Evolutionary conservation across 2,329 filamentous ascomycete species (phyloP), one percentile per base, ranked within the genome.

Genomic region (Phymatotrichopsis omnivora): DNA sequence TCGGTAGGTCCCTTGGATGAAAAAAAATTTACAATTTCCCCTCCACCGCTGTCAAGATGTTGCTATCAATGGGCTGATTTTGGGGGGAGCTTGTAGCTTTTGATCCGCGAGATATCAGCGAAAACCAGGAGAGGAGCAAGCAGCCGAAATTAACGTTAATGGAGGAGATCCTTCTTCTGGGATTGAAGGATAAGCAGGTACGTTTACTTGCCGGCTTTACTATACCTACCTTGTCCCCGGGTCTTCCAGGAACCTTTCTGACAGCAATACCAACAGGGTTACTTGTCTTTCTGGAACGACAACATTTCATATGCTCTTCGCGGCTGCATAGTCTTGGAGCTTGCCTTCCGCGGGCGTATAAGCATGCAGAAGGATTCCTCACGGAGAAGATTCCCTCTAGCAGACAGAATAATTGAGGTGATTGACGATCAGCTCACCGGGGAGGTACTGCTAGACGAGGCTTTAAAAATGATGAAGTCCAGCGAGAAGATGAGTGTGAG

Each of bases 401-500:
- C 89, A 57, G 91, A 98, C 67, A 78, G 91, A 57, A 73, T 91
- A 58, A 95, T 98, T 65, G 91, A 98, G 68, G 91, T 98, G 55
- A 78, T 96, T 62, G 91, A 98, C 66, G 89, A 95, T 63, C 89
- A 86, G 49, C 73, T 95, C 62, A 98, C 91, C 5, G 91, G 91
- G 58, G 91, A 98, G 69, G 91, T 96, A 55, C 74, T 98, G 60
- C 75, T 98, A 61, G 91, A 98, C 67, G 91, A 98, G 71, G 85
- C 91, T 49, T 71, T 98, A 62, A 98, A 98, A 73, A 93, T 98
- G 87, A 98, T 98, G 89, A 98, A 98, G 74, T 80, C 84, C 58
- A 95, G 86, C 67, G 91, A 98, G 72, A 95, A 94, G 75, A 96
- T 98, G 91, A 96, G 91, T 67, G 91, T 98, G 57, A 91, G 85